These are phyloP conservation scores for Aquilaria malaccensis DNA, from an alignment of 345 rosid genomes.

Conservation along the genomic window DNA sequence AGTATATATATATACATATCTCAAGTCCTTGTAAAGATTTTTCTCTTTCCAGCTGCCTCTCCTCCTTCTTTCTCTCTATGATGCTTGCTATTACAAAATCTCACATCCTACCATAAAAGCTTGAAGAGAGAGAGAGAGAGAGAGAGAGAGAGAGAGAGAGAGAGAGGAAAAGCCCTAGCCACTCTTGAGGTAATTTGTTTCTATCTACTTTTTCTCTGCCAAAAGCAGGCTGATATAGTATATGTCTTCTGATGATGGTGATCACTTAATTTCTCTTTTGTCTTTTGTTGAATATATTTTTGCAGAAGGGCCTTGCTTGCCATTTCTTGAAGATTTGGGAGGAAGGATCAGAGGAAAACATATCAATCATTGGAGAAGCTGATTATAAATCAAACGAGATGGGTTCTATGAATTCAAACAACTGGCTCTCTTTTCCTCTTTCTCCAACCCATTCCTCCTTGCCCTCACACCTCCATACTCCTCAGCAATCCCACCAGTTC, in stretches of 20 bases:
- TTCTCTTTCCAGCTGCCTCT: conserved; percentile 36
- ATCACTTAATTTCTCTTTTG: conserved; percentile 11
- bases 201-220: conserved; percentile 2
- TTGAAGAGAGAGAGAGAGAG: conserved; percentile 16
- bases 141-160: conserved; percentile 12
- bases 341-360: neutral
- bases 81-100: conserved; percentile 10
- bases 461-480: conserved; percentile 61
- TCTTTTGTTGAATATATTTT: conserved; percentile 13
- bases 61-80: conserved; percentile 17
- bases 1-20: conserved; percentile 19
- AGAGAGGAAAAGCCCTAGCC: conserved; percentile 11
- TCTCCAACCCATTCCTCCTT: conserved; percentile 72
- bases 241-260: neutral
- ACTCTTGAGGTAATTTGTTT: conserved; percentile 1
- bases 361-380: too few relatives aligned
- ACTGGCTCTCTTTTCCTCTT: conserved; percentile 97
- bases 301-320: neutral
- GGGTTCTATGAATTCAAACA: conserved; percentile 85
- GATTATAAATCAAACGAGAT: neutral
- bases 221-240: neutral
- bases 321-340: neutral
- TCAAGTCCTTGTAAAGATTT: conserved; percentile 26
- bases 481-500: conserved; percentile 63
- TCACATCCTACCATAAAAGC: conserved; percentile 22